A percentile compares a stretch with the other conserved stretches of the same genome.
Conservation (phyloP, 2,329 filamentous ascomycete genomes). For the Trichoderma sp. region DNA sequence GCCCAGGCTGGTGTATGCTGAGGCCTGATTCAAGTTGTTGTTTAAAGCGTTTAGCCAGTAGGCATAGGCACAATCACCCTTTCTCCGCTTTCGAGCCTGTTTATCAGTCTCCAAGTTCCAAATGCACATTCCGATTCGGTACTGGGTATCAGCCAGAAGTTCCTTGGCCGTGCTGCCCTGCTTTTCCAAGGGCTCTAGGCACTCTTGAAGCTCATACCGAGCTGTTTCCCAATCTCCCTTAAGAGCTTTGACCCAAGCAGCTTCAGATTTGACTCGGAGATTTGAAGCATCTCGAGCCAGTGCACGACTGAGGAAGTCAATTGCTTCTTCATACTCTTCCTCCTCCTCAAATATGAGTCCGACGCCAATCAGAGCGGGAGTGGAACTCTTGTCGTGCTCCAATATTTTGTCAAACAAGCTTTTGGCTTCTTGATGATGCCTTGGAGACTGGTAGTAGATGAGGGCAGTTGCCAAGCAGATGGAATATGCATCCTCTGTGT, state of each 20-base stretch:
- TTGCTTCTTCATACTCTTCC: slow-evolving; percentile 81
- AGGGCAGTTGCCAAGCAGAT: slow-evolving; percentile 83
- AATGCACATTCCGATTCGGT: slow-evolving; percentile 82
- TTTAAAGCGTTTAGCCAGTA: slow-evolving; percentile 84
- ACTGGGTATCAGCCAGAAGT: slow-evolving; percentile 82
- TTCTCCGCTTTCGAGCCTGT: slow-evolving; percentile 75
- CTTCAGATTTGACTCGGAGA: slow-evolving; percentile 78
- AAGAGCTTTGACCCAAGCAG: slow-evolving; percentile 89
- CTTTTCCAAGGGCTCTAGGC: slow-evolving; percentile 66
- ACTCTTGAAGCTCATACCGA: slow-evolving; percentile 69
- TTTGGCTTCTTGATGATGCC: slow-evolving; percentile 87
- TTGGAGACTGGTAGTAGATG: slow-evolving; percentile 86
- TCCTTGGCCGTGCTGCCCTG: slow-evolving; percentile 62
- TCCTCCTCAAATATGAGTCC: slow-evolving; percentile 93
- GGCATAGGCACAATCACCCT: slow-evolving; percentile 71
- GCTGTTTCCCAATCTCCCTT: slow-evolving; percentile 74
- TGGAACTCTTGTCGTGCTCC: slow-evolving; percentile 73
- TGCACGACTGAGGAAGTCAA: slow-evolving; percentile 78
- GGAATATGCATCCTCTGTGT: slow-evolving; percentile 74
- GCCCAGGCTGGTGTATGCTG: slow-evolving; percentile 88
- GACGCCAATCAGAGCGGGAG: slow-evolving; percentile 82
- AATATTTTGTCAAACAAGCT: slow-evolving; percentile 83
- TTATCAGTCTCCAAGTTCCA: slow-evolving; percentile 82
- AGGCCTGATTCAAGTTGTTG: slow-evolving; percentile 83
- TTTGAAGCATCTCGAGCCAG: slow-evolving; percentile 73